Conservation (phyloP, 345 rosid genomes). For the Hibiscus mutabilis region DNA sequence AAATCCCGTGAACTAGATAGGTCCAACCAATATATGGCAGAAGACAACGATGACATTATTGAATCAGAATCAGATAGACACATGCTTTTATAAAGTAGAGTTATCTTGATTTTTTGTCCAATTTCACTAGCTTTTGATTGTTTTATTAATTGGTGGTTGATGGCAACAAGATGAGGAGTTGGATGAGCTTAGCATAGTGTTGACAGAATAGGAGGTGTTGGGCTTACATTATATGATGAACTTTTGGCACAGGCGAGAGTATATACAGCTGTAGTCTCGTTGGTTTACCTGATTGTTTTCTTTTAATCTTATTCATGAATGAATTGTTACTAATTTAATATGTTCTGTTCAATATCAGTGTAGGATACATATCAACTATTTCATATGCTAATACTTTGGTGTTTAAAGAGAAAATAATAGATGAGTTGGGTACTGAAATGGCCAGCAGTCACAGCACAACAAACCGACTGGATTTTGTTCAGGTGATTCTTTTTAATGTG, state of each 20-base stretch:
- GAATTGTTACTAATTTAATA: not conserved
- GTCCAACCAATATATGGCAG: conserved; percentile 42
- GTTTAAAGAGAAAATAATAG: conserved; percentile 73
- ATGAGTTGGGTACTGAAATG: conserved; percentile 77
- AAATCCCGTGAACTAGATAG: too few relatives aligned
- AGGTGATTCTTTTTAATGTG: conserved; percentile 38
- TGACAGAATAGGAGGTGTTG: conserved; percentile 80
- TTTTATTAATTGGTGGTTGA: too few relatives aligned
- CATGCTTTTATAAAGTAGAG: conserved; percentile 80
- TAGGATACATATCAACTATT: not conserved
- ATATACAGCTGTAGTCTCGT: not conserved
- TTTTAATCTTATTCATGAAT: not conserved
- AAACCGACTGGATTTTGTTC: conserved; percentile 92
- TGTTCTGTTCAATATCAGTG: not conserved
- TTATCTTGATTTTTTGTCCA: not conserved
- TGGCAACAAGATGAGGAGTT: conserved; percentile 97
- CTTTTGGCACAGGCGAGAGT: conserved; percentile 67
- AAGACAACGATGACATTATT: conserved; percentile 60
- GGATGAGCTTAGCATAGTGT: conserved; percentile 91
- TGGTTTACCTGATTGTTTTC: not conserved
- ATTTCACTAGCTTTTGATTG: not conserved
- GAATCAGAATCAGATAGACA: conserved; percentile 93
- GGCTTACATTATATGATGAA: conserved; percentile 71
- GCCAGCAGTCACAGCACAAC: conserved; percentile 88
- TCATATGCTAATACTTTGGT: conserved; percentile 19